Conservation (phyloP, 2,329 filamentous ascomycete species). For the Geosmithia morbida region DNA sequence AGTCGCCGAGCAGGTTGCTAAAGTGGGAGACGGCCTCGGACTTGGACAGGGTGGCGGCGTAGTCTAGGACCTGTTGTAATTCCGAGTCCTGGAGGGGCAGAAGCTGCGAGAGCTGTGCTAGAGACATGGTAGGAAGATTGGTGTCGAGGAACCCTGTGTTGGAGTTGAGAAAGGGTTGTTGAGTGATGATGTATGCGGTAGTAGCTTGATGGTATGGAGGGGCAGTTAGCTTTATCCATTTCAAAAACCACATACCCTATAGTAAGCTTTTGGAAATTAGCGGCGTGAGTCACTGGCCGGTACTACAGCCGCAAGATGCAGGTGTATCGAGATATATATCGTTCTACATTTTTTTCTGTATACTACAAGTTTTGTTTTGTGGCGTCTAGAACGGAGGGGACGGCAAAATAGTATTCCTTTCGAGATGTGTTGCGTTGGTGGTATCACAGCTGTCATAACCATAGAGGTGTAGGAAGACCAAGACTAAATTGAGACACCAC, state of each 20-base stretch:
- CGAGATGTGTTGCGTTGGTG: no score
- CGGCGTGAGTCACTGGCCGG: not conserved
- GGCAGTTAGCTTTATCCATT: not conserved
- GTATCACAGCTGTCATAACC: no score
- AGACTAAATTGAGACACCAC: no score
- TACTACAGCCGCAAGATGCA: not conserved
- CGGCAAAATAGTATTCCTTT: no score
- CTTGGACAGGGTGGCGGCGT: conserved; percentile 63
- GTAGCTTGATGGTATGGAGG: not conserved
- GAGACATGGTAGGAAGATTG: conserved; percentile 29
- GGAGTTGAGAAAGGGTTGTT: not conserved
- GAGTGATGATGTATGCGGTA: not conserved
- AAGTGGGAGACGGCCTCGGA: conserved; percentile 72
- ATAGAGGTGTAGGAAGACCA: no score
- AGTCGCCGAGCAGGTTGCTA: conserved; percentile 76
- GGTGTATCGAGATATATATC: no score
- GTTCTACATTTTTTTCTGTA: no score
- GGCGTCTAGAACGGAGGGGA: no score
- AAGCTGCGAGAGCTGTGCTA: conserved; percentile 59
- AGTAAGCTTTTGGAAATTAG: not conserved
- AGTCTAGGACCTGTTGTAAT: conserved; percentile 70
- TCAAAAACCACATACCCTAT: not conserved
- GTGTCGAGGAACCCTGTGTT: not conserved
- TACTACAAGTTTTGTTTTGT: no score
- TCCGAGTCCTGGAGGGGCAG: conserved; percentile 77